Evolutionary conservation across 805 yeast genomes (phyloP).

Genomic region (Spathaspora hagerdaliae): DNA sequence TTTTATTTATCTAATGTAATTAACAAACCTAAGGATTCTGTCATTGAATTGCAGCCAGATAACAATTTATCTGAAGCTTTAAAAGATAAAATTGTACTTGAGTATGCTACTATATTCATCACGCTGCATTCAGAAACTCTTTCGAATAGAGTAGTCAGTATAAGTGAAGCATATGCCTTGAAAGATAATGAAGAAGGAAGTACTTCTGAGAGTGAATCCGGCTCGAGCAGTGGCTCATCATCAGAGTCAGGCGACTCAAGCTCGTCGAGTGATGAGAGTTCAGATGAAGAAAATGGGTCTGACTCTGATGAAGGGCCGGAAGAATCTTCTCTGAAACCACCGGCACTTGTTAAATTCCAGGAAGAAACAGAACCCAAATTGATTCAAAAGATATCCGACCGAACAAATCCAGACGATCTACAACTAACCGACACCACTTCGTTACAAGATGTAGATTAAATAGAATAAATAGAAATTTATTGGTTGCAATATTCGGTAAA

Average conservation of each 20-base stretch:
- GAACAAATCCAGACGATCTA: no score
- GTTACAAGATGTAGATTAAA: not conserved
- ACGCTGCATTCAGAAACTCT: slow-evolving; percentile 15
- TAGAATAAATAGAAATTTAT: not conserved
- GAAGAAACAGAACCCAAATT: not conserved
- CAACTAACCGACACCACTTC: no score
- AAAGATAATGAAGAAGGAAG: slow-evolving; percentile 13
- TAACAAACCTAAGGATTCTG: slow-evolving; percentile 15
- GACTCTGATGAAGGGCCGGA: slow-evolving; percentile 29
- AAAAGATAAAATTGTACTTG: slow-evolving; percentile 60
- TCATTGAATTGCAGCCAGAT: slow-evolving; percentile 34
- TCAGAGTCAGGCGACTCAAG: slow-evolving; percentile 7
- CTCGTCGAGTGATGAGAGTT: not conserved
- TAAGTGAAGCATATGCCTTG: slow-evolving; percentile 10
- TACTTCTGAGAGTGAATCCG: slow-evolving; percentile 4
- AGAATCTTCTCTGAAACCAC: slow-evolving; percentile 25
- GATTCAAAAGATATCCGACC: not conserved
- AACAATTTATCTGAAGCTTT: slow-evolving; percentile 45
- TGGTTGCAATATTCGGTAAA: not conserved
- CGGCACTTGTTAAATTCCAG: not conserved
- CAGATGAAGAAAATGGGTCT: not conserved
- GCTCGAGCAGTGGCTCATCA: slow-evolving; percentile 10
- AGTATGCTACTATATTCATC: slow-evolving; percentile 69
- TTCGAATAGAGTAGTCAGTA: not conserved
- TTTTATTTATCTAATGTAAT: slow-evolving; percentile 34